Evolutionary conservation across 73 alveolate genomes (phyloP), one percentile per base, ranked within the genome.

Genomic region (Tetrahymena borealis): DNA sequence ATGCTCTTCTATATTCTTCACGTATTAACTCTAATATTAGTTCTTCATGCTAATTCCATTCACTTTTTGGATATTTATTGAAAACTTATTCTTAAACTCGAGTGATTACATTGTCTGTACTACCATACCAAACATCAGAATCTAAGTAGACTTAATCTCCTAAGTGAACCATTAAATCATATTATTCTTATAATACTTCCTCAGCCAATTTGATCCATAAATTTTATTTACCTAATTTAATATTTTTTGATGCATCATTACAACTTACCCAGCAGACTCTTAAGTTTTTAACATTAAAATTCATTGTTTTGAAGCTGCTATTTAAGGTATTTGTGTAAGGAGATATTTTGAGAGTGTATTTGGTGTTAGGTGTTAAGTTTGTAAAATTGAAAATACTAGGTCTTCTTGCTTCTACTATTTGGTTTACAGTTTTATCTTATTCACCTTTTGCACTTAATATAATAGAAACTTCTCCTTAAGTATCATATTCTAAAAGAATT

Each of bases 1-100:
- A 79, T n/a, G 91, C 60, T 79, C 60, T 79, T 38, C 91, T 79
- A n/a, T 79, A 79, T 28, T 79, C 91, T 24, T 38, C 91, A 28
- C 91, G 2, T 6, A 79, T 38, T 28, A 20, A 24, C 13, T 79
- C 91, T 16, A 35, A 79, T 3, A 38, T 40, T 40, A 28, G 41
- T 79, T 79, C 91, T 28, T 37, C 20, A 38, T 79, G 40, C 33
- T 2, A 20, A 12, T 16, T 12, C 91, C 40, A 79, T 8, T 79
- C 91, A n/a, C 32, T 40, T 79, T 38, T 38, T 7, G 91, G 60
- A 16, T 37, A 38, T n/a, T 79, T 79, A 35, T 38, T n/a, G 24
- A 35, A 79, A 2, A 60, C 35, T 60, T 60, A 60, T 60, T 60
- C 85, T 79, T 79, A 37, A 79, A 37, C 91, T 79, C 60, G n/a